A percentile compares a stretch with the other conserved stretches of the same genome.
phyloP scores from a whole-genome alignment of 2,329 filamentous ascomycete genomes.

The Xylaria sp. region DNA sequence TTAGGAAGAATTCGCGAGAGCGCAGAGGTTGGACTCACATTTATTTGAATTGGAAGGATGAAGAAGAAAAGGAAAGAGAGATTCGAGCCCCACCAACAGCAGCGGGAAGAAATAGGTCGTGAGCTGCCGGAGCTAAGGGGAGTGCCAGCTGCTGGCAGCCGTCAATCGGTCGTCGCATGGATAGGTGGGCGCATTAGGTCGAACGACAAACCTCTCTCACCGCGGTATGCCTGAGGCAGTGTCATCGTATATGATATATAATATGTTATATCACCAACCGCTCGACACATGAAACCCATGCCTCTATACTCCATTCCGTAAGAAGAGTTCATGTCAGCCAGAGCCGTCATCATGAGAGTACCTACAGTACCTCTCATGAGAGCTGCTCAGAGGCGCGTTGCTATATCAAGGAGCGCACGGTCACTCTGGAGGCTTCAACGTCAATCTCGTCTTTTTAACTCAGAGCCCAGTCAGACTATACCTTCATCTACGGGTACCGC shows the following conservation, averaged over 20 bases:
- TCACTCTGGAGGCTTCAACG: background rate
- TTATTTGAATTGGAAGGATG: conserved; percentile 99
- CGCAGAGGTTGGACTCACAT: conserved; percentile 66
- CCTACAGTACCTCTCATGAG: conserved; percentile 4
- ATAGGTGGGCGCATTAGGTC: background rate
- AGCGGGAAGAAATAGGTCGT: conserved; percentile 26
- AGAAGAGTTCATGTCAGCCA: background rate
- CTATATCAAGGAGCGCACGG: background rate
- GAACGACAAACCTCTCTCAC: conserved; percentile 3
- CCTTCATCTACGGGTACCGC: background rate
- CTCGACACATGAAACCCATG: background rate
- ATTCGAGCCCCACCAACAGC: conserved; percentile 34
- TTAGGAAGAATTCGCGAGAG: background rate
- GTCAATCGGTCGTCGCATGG: background rate
- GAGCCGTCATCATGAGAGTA: conserved; percentile 10
- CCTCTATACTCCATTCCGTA: background rate
- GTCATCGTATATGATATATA: background rate
- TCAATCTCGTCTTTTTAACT: conserved; percentile 3
- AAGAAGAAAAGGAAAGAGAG: conserved; percentile 63
- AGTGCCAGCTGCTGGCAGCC: conserved; percentile 10
- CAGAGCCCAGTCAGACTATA: background rate
- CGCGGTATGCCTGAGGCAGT: background rate
- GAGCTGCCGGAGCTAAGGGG: background rate
- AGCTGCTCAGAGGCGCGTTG: conserved; percentile 1
- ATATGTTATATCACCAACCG: background rate